These are phyloP conservation scores for Ehretia macrophylla DNA, from an alignment of 257 asterid species.

Conservation along the genomic window DNA sequence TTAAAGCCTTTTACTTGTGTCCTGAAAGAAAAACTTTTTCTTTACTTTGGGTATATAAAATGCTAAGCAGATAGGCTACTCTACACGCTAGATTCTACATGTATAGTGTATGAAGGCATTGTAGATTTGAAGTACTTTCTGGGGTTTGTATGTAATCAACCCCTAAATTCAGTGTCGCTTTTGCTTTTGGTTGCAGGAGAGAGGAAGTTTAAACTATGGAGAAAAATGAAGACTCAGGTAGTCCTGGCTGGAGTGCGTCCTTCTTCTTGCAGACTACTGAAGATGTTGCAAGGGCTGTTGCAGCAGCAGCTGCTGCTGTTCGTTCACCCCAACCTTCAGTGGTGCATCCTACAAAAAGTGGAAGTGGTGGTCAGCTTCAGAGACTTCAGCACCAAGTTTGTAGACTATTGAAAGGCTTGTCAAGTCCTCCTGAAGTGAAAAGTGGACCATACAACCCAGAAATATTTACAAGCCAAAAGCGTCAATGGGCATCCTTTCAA, in stretches of 20 bases:
- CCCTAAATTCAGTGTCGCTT: neutral
- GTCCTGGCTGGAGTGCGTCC: slow-evolving; percentile 88
- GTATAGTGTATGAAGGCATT: too few relatives aligned
- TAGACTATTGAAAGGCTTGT: slow-evolving; percentile 73
- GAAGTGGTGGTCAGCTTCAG: slow-evolving; percentile 68
- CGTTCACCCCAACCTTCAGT: slow-evolving; percentile 86
- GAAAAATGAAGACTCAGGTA: slow-evolving; percentile 66
- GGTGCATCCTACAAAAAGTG: slow-evolving; percentile 81
- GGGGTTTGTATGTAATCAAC: neutral
- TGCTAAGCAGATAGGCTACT: too few relatives aligned
- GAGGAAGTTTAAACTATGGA: slow-evolving; percentile 47
- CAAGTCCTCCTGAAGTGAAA: slow-evolving; percentile 76
- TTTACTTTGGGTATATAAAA: too few relatives aligned
- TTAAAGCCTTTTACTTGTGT: too few relatives aligned
- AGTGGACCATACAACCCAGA: slow-evolving; percentile 86
- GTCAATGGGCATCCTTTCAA: slow-evolving; percentile 98
- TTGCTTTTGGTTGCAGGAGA: slow-evolving; percentile 23
- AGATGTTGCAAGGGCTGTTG: slow-evolving; percentile 95
- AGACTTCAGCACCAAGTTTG: slow-evolving; percentile 83
- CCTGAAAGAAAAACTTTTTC: too few relatives aligned
- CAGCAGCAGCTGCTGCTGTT: slow-evolving; percentile 90
- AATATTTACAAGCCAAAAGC: slow-evolving; percentile 90
- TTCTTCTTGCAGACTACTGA: slow-evolving; percentile 80
- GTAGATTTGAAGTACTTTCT: too few relatives aligned
- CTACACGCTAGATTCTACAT: too few relatives aligned